Evolutionary conservation across 192 early-diverging fungal species (phyloP).

Genomic region (Gigaspora rosea): DNA sequence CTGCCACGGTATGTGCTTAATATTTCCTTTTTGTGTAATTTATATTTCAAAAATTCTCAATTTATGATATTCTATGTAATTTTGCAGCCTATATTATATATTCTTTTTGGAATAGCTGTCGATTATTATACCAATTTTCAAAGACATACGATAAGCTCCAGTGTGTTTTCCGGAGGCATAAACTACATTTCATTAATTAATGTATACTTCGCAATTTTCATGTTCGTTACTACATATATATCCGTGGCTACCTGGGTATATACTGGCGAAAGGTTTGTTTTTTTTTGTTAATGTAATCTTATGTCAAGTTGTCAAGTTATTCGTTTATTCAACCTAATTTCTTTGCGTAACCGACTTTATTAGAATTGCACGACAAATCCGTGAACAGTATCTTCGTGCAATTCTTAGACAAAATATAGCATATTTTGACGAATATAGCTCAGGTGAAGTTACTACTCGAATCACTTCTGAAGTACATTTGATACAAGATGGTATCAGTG

Average conservation of each 20-base stretch:
- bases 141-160: background rate
- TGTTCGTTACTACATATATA: too few relatives aligned
- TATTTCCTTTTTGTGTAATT: background rate
- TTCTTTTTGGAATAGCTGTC: conserved; percentile 6
- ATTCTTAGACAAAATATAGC: conserved; percentile 53
- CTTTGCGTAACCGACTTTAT: too few relatives aligned
- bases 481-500: conserved; percentile 83
- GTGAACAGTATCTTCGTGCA: conserved; percentile 61
- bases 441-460: conserved; percentile 70
- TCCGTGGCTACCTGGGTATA: too few relatives aligned
- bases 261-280: conserved; percentile 42
- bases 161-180: background rate
- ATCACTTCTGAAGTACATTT: conserved; percentile 79
- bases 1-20: background rate
- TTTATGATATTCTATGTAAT: background rate
- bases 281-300: too few relatives aligned
- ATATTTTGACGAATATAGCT: conserved; percentile 67
- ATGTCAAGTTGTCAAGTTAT: too few relatives aligned
- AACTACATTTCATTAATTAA: background rate
- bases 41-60: background rate
- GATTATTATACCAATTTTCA: background rate
- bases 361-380: conserved; percentile 34
- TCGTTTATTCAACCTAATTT: too few relatives aligned
- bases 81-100: background rate
- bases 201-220: conserved; percentile 44